Evolutionary conservation across 768 basidiomycete species (phyloP).

Genomic region (Tulasnella sp.): DNA sequence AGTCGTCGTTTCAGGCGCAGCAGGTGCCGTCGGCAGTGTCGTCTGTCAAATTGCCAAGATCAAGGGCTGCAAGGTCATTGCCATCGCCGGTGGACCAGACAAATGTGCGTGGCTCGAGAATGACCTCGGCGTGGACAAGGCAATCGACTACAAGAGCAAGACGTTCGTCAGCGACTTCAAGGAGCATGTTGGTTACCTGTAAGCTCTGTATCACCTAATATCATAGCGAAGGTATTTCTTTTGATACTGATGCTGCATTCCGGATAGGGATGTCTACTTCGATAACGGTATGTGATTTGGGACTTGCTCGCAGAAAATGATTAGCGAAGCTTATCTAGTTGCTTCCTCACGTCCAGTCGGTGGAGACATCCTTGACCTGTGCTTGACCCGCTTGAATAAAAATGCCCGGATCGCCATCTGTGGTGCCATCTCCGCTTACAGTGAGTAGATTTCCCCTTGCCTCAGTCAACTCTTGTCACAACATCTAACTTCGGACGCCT

Average conservation of each 20-base stretch:
- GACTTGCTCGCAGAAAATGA: background rate
- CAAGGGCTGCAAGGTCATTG: slow-evolving; percentile 71
- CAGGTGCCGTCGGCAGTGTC: slow-evolving; percentile 78
- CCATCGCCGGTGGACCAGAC: slow-evolving; percentile 72
- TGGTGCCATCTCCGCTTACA: slow-evolving; percentile 82
- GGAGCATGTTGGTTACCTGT: slow-evolving; percentile 52
- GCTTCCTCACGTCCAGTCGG: slow-evolving; percentile 22
- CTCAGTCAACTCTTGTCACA: background rate
- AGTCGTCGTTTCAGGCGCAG: slow-evolving; percentile 81
- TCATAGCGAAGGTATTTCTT: too few species aligned
- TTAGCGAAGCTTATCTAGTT: background rate
- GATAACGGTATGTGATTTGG: slow-evolving; percentile 48
- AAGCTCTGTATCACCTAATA: background rate
- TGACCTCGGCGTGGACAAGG: slow-evolving; percentile 72
- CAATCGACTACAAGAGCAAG: slow-evolving; percentile 77
- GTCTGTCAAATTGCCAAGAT: slow-evolving; percentile 78
- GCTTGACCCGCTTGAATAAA: slow-evolving; percentile 61
- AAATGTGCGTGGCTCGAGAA: slow-evolving; percentile 82
- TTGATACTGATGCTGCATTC: background rate
- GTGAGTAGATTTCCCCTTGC: slow-evolving; percentile 31
- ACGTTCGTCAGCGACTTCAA: slow-evolving; percentile 66
- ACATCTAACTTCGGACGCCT: background rate
- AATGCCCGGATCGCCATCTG: slow-evolving; percentile 71
- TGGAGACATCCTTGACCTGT: slow-evolving; percentile 73
- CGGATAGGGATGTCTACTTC: slow-evolving; percentile 54